Evolutionary conservation across 805 yeast genomes (phyloP), one percentile per base, ranked within the genome.

Genomic region (Wickerhamiella bombiphila): DNA sequence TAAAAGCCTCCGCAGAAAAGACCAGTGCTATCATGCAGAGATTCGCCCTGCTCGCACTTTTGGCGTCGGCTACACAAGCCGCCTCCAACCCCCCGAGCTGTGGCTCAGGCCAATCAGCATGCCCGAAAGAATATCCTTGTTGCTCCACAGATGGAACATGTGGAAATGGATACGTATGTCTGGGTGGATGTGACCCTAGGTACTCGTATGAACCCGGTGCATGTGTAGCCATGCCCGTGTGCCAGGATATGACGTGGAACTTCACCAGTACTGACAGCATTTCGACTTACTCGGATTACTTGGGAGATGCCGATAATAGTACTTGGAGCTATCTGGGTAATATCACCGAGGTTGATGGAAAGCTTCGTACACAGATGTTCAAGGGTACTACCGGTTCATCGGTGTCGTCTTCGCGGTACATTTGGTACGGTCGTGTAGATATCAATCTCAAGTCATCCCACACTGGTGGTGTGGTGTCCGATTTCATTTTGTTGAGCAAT

Each of bases 341-440:
- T 44, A 50, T 61, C 36, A 64, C 72, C 45, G 54, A 70, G 32
- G 57, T 61, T 36, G 74, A 73, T 45, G 72, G 69, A 45, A 66
- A 75, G 9, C 55, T 72, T 42, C 59, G 79, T 24, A 55, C 83
- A 44, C 80, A 86, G 39, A 80, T 86, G 93, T 91, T 88, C 22
- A 68, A 77, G 42, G 53, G 72, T 36, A 60, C 82, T 15, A 63
- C 70, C 35, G 94, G 95, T 54, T 70, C 94, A 9, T 86, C 83
- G 36, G 54, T 85, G 19, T 77, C 93, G 0, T 76, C 93, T 2
- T 72, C 93, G 3, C 68, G 72, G 52, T 81, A 70, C 59, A 59
- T 86, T 39, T 86, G 94, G 94, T 85, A 80, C 59, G 96, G 96
- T 38, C 80, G 75, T 54, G 68, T 82, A 22, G 62, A 75, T 22